Base-by-base conservation (phyloP, 768 basidiomycete genomes). In the Boletales sp. region DNA sequence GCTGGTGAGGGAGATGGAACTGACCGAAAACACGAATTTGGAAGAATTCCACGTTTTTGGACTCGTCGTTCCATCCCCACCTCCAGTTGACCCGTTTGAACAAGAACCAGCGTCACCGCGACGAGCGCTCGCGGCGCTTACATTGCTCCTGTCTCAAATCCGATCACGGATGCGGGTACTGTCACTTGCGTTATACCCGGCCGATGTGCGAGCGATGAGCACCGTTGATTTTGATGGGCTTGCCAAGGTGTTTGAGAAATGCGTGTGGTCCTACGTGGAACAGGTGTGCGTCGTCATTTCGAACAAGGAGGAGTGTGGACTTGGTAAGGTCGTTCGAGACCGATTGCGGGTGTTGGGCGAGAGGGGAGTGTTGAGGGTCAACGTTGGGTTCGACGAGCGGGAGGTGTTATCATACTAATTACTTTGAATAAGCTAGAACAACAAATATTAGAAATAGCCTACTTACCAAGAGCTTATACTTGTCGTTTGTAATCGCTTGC, bases 1-100 rank as follows among this genome's bases (percentile, higher is more conserved):
- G 8, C 41, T 70, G 36, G 60, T 68, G 34, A 57, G 44, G 19
- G 62, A 68, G 21, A 57, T 70, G 31, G 50, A 57, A 15, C 66
- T 68, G 15, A 49, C 60, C 0, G 48, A 55, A 15, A 70, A 66
- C 42, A 55, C 45, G 25, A 52, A 46, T 39, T 54, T 68, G 25
- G 57, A 57, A 43, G 68, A 66, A 47, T 50, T 65, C 36, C 68
- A 70, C 48, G 55, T 68, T 25, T 70, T 70, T 48, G 66, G 64
- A 7, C 61, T 68, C 10, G 58, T 68, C 13, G 57, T 69, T 40
- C 66, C 63, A 17, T 63, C 67, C 28, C 66, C 63, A 37, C 61
- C 67, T 7, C 63, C 48, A 2, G 41, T 32, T 17, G 59, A 64
- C 45, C 57, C 60, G 28, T 63, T 58, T n/a, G 60, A 47, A 5